Conservation (phyloP, 257 asterid genomes). For the Pogostemon cablin region DNA sequence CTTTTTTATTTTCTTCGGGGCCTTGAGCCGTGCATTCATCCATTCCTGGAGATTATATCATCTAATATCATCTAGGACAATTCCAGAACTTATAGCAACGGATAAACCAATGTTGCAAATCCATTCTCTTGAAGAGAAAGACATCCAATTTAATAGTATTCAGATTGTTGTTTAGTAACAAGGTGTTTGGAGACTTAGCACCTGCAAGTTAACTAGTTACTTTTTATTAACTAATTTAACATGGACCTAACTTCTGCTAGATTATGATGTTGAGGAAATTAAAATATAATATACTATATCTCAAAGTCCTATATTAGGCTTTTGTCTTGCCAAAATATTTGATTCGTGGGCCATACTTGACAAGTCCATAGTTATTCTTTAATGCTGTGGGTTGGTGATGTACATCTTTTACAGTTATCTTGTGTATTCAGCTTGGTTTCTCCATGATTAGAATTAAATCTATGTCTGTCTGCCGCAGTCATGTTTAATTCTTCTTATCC, state of each 20-base stretch:
- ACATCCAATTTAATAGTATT: background rate
- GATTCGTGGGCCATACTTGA: background rate
- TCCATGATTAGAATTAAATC: background rate
- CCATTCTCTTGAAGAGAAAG: background rate
- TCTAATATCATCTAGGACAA: background rate
- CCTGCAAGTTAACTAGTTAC: background rate
- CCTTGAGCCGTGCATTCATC: background rate
- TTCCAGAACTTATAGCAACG: background rate
- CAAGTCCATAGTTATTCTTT: background rate
- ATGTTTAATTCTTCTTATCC: constrained; percentile 16
- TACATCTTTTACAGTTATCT: background rate
- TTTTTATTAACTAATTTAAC: background rate
- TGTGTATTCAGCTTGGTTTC: background rate
- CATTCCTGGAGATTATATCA: background rate
- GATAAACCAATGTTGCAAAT: background rate
- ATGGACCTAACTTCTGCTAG: background rate
- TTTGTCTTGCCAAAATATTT: background rate
- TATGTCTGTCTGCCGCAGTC: background rate
- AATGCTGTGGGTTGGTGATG: constrained; percentile 2
- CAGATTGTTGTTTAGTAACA: background rate
- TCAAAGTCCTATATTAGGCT: background rate
- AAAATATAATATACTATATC: background rate
- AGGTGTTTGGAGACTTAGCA: constrained; percentile 1
- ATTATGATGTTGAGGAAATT: background rate
- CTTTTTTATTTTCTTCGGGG: background rate